Evolutionary conservation across 148 eudicot species (phyloP).

Genomic region (Persicaria tinctoria): DNA sequence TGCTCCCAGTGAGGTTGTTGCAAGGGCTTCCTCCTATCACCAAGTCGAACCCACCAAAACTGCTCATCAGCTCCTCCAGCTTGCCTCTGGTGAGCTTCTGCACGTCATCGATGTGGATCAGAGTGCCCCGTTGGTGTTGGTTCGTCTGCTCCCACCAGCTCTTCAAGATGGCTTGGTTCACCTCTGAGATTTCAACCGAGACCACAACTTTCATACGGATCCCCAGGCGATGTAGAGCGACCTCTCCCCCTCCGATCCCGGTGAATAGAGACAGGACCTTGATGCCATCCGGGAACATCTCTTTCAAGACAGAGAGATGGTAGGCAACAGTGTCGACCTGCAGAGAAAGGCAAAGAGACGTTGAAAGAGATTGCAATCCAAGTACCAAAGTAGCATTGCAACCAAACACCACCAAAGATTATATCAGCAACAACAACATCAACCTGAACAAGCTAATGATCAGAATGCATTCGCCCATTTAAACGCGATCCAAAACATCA

Average conservation of each 20-base stretch:
- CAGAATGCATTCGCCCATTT: too few species aligned
- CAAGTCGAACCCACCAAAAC: slow-evolving; percentile 64
- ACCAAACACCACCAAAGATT: too few species aligned
- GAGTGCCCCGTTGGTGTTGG: slow-evolving; percentile 38
- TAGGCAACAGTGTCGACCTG: slow-evolving; percentile 96
- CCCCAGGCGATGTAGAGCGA: slow-evolving; percentile 76
- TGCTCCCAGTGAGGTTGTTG: slow-evolving; percentile 82
- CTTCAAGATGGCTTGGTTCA: slow-evolving; percentile 52
- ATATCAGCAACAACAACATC: too few species aligned
- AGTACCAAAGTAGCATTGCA: background rate
- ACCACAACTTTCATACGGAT: slow-evolving; percentile 63
- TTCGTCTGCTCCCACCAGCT: slow-evolving; percentile 97
- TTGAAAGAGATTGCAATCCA: slow-evolving; percentile 23
- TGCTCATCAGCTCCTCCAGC: slow-evolving; percentile 33
- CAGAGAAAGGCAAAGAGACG: slow-evolving; percentile 34
- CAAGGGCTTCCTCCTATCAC: slow-evolving; percentile 90
- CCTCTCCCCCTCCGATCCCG: slow-evolving; percentile 94
- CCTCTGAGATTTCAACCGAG: slow-evolving; percentile 73
- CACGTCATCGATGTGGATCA: slow-evolving; percentile 57
- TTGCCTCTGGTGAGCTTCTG: slow-evolving; percentile 33
- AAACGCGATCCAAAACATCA: too few species aligned
- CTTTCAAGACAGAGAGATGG: slow-evolving; percentile 72
- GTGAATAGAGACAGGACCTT: slow-evolving; percentile 68
- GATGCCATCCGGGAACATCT: slow-evolving; percentile 56
- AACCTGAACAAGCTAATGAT: background rate